Percentiles rank a stretch among this genome's conserved stretches.
Conservation (phyloP, 2,329 filamentous ascomycete species). For the Aspergillus sp. region DNA sequence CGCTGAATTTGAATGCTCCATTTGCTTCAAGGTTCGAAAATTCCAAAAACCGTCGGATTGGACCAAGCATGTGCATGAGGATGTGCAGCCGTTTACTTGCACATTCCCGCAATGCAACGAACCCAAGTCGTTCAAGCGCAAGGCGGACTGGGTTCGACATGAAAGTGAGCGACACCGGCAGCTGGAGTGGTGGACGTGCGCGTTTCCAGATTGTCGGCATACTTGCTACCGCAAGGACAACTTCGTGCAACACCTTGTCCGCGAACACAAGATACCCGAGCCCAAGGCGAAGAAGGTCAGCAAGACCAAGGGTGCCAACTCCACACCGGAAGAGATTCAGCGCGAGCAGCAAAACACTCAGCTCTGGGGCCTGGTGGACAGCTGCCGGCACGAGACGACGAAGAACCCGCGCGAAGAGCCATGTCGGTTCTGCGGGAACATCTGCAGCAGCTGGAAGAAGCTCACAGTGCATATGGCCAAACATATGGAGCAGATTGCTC, state of each 20-base stretch:
- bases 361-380: slow-evolving; percentile 70
- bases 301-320: slow-evolving; percentile 34
- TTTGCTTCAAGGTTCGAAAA: slow-evolving; percentile 78
- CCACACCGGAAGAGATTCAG: slow-evolving; percentile 15
- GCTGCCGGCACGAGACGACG: slow-evolving; percentile 63
- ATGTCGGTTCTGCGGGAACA: slow-evolving; percentile 78
- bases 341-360: slow-evolving; percentile 45
- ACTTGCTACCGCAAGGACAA: slow-evolving; percentile 83
- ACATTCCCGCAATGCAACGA: slow-evolving; percentile 77
- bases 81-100: slow-evolving; percentile 87
- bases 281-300: slow-evolving; percentile 69
- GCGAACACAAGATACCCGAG: slow-evolving; percentile 79
- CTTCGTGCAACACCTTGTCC: slow-evolving; percentile 83
- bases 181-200: slow-evolving; percentile 84
- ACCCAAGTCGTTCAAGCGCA: slow-evolving; percentile 86
- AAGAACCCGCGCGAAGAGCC: slow-evolving; percentile 64
- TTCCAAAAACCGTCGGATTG: slow-evolving; percentile 90
- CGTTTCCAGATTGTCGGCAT: slow-evolving; percentile 71
- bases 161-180: slow-evolving; percentile 88
- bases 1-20: slow-evolving; percentile 79
- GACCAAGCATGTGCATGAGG: slow-evolving; percentile 94
- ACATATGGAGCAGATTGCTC: slow-evolving; percentile 86
- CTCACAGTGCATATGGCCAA: slow-evolving; percentile 86
- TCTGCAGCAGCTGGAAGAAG: slow-evolving; percentile 82
- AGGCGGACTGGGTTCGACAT: slow-evolving; percentile 91